phyloP scores from a whole-genome alignment of 2,329 filamentous ascomycete genomes.

The Dactylellina leptospora region DNA sequence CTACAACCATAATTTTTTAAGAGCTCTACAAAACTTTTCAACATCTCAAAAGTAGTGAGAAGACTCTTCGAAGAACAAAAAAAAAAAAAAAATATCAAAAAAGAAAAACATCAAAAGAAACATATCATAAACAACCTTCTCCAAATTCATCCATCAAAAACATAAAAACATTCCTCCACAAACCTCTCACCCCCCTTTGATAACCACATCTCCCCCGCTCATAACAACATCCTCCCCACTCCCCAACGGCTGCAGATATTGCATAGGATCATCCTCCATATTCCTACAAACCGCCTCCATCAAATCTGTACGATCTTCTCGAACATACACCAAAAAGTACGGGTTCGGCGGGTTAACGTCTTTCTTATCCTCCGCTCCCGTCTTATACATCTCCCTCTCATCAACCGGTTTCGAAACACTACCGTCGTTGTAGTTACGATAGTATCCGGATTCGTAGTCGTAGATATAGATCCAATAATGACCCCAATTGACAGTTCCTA shows the following conservation, averaged over 20 bases:
- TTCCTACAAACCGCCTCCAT: conserved; percentile 57
- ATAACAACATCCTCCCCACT: conserved; percentile 3
- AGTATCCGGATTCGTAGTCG: conserved; percentile 81
- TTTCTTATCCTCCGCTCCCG: conserved; percentile 66
- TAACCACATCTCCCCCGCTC: background rate
- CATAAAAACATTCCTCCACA: background rate
- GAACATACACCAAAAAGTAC: conserved; percentile 85
- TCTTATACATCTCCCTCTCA: conserved; percentile 72
- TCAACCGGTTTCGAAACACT: conserved; percentile 75
- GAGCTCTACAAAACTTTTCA: too few species aligned
- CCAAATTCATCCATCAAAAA: background rate
- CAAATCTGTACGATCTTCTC: conserved; percentile 66
- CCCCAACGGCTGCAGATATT: conserved; percentile 3
- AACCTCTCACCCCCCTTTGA: background rate
- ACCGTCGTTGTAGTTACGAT: conserved; percentile 95
- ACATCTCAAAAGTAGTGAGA: too few species aligned
- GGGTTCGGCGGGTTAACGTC: conserved; percentile 73
- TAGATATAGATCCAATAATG: conserved; percentile 98
- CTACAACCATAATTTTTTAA: too few species aligned
- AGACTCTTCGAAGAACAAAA: background rate
- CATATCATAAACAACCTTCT: background rate
- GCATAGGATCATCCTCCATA: conserved; percentile 22
- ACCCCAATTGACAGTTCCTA: conserved; percentile 71
- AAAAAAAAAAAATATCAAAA: background rate
- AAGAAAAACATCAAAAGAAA: background rate